A percentile compares a stretch with the other conserved stretches of the same genome.
Conservation (phyloP, 495 filamentous ascomycete genomes). For the Talaromyces trachyspermus region DNA sequence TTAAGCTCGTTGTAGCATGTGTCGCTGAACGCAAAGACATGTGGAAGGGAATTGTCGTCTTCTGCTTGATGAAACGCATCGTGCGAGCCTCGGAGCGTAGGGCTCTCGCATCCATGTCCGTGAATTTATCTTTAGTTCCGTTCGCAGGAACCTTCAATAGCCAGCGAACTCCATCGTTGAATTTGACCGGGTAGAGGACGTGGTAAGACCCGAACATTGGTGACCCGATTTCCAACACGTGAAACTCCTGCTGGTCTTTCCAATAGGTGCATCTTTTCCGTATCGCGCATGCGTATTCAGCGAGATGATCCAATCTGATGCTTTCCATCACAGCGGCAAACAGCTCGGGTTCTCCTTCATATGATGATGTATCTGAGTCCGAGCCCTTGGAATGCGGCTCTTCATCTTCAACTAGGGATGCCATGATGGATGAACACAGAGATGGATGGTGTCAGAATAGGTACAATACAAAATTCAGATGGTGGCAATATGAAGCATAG, state of each 20-base stretch:
- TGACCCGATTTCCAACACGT: neutral
- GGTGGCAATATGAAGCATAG: too few relatives aligned
- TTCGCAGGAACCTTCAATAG: constrained; percentile 15
- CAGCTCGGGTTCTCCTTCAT: neutral
- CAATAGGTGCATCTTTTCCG: too few relatives aligned
- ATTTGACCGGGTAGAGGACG: constrained; percentile 13
- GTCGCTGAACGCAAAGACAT: constrained; percentile 15
- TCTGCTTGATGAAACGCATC: constrained; percentile 14
- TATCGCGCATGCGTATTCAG: neutral
- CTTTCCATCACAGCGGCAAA: neutral
- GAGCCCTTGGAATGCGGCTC: too few relatives aligned
- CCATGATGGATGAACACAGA: too few relatives aligned
- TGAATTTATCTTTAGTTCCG: constrained; percentile 10
- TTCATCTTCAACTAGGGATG: too few relatives aligned
- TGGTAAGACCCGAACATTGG: constrained; percentile 17
- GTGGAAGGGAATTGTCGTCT: constrained; percentile 23
- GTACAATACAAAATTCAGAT: too few relatives aligned
- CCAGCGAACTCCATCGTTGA: constrained; percentile 13
- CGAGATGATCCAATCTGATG: neutral
- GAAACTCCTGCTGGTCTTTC: neutral
- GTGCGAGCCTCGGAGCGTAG: constrained; percentile 13
- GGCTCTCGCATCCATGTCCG: constrained; percentile 9
- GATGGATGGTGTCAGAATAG: too few relatives aligned
- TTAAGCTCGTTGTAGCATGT: constrained; percentile 10
- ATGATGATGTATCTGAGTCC: too few relatives aligned